Base-by-base conservation (phyloP, 2,329 filamentous ascomycete species). In the Fusarium papillatum region DNA sequence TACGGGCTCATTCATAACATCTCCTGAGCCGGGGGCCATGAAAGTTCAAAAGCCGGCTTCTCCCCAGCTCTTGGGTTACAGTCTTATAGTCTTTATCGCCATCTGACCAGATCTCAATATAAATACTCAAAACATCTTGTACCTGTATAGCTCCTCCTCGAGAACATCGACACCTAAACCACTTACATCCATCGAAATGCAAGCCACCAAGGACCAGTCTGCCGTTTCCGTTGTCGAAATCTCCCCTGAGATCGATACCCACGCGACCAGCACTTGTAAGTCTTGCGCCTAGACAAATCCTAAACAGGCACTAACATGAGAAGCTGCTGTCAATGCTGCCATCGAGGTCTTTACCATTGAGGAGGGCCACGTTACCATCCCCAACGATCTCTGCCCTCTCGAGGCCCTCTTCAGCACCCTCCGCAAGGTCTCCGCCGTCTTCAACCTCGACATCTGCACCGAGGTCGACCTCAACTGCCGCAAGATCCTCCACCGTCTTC, bases 391-490 rank as follows among this genome's bases (percentile, higher is more conserved):
- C 48, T 80, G 76, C 65, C 79, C 79, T 60, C 71, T 80, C 24
- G 76, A 77, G 59, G 73, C 68, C 26, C 76, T 80, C 48, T 78
- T 72, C 69, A 74, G 57, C n/a, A 77, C 70, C 57, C 67, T 80
- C 39, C 68, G 68, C 36, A 77, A 57, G 39, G 76, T 80, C 75
- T 76, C 76, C 3, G 64, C 63, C 24, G 64, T 75, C 62, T 80
- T 80, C 59, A 68, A 78, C 46, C 79, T 80, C 41, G 64, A 79
- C 31, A 71, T 79, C 63, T 74, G 72, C 46, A 29, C 75, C 3
- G 78, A 75, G 36, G 68, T 80, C 11, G 76, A 80, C 39, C 70
- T 80, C 53, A 77, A 68, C 39, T 80, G 79, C 29, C 77, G 77
- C 46, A 61, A 76, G 43, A 76, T 73, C 19, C 79, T 80, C 17